Evolutionary conservation across 192 early-diverging fungal genomes (phyloP).

Genomic region (Linnemannia schmuckeri): DNA sequence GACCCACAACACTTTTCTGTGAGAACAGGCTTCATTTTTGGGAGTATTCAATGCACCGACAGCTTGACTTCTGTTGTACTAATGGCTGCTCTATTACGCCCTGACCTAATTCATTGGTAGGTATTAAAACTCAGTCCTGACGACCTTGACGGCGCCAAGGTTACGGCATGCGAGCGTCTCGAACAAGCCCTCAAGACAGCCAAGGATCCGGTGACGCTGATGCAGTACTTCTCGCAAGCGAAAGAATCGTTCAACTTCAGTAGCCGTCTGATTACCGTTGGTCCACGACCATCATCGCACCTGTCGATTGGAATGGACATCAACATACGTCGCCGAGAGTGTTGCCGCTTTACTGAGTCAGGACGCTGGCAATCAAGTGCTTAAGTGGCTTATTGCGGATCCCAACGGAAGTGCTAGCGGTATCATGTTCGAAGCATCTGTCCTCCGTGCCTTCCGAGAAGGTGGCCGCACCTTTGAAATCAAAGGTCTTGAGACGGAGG

Average conservation of each 20-base stretch:
- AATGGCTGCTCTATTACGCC: background rate
- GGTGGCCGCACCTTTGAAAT: conserved; percentile 19
- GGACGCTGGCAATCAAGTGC: conserved; percentile 11
- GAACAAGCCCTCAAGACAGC: conserved; percentile 20
- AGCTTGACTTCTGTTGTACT: too few relatives aligned
- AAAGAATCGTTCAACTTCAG: conserved; percentile 18
- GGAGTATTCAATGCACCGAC: background rate
- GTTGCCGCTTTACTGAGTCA: conserved; percentile 15
- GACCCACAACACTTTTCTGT: background rate
- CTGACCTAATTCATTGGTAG: background rate
- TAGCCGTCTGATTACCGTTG: conserved; percentile 38
- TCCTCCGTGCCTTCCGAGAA: conserved; percentile 20
- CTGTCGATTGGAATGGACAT: conserved; percentile 35
- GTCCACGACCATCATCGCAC: conserved; percentile 22
- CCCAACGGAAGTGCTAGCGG: conserved; percentile 16
- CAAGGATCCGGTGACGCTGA: conserved; percentile 18
- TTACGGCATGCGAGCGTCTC: conserved; percentile 13
- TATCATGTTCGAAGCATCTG: conserved; percentile 39
- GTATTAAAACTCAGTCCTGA: background rate
- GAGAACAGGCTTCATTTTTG: background rate
- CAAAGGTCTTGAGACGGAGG: conserved; percentile 9
- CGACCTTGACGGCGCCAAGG: background rate
- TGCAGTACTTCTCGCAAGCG: conserved; percentile 39
- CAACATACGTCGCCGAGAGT: conserved; percentile 23
- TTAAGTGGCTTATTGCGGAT: conserved; percentile 8